Conservation (phyloP, 2,329 filamentous ascomycete genomes). For the Fusarium sp. region DNA sequence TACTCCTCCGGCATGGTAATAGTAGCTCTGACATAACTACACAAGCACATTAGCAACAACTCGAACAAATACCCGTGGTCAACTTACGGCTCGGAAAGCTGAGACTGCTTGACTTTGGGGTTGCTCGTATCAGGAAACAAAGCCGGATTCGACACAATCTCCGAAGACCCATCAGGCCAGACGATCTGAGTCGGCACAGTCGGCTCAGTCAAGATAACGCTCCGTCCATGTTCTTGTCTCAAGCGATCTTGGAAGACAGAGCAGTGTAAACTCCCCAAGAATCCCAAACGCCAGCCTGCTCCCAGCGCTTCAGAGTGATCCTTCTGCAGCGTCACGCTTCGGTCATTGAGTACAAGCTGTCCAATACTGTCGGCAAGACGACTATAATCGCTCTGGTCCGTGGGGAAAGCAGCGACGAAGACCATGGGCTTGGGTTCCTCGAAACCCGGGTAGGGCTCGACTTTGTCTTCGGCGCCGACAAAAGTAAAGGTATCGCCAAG, state of each 20-base stretch:
- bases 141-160: slow-evolving; percentile 87
- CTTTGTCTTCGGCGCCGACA: slow-evolving; percentile 80
- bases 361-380: slow-evolving; percentile 94
- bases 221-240: slow-evolving; percentile 92
- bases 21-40: slow-evolving; percentile 80
- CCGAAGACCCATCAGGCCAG: slow-evolving; percentile 82
- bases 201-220: slow-evolving; percentile 96
- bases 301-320: slow-evolving; percentile 95
- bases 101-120: slow-evolving; percentile 60
- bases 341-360: slow-evolving; percentile 93
- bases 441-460: slow-evolving; percentile 90
- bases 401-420: slow-evolving; percentile 96
- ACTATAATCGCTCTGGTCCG: slow-evolving; percentile 88
- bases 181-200: slow-evolving; percentile 92
- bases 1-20: slow-evolving; percentile 95
- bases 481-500: slow-evolving; percentile 95
- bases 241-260: slow-evolving; percentile 99
- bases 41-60: background rate
- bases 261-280: slow-evolving; percentile 96
- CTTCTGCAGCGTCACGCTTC: slow-evolving; percentile 93
- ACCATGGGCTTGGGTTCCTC: slow-evolving; percentile 99
- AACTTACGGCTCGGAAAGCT: slow-evolving; percentile 67
- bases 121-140: slow-evolving; percentile 83
- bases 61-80: too few species aligned
- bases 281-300: slow-evolving; percentile 93